Evolutionary conservation across 768 basidiomycete species (phyloP).

Genomic region (Cubamyces sp.): DNA sequence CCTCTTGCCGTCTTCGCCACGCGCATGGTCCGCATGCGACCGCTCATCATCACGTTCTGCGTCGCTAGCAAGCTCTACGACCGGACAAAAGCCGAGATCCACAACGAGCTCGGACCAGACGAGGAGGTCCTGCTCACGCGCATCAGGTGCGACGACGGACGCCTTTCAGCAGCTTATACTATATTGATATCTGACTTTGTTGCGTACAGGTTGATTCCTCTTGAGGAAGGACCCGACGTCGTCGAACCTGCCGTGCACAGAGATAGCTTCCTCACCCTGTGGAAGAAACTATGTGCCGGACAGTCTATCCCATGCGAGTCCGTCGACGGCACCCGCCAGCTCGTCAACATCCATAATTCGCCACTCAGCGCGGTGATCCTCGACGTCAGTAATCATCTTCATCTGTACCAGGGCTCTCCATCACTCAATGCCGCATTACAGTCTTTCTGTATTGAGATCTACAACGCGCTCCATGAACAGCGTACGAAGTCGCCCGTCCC

Average conservation of each 20-base stretch:
- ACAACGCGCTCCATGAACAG: not conserved
- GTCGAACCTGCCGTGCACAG: not conserved
- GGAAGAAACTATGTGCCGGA: not conserved
- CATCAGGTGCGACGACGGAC: not conserved
- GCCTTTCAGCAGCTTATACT: not conserved
- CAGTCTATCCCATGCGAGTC: not conserved
- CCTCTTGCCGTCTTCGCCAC: constrained; percentile 17
- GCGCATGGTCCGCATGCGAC: constrained; percentile 15
- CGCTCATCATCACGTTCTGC: constrained; percentile 17
- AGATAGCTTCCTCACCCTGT: not conserved
- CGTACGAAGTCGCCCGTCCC: not conserved
- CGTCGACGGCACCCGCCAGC: not conserved
- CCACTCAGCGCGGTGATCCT: not conserved
- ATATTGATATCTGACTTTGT: too few species aligned
- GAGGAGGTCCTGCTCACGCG: constrained; percentile 2
- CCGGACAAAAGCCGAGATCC: constrained; percentile 18
- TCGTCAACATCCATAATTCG: too few species aligned
- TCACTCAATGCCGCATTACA: not conserved
- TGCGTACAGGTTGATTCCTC: not conserved
- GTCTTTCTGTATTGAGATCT: not conserved
- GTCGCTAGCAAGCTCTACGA: constrained; percentile 2
- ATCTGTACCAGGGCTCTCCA: not conserved
- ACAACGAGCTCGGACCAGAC: not conserved
- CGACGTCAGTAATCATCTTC: not conserved
- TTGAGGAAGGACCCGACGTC: not conserved